Evolutionary conservation across 495 filamentous ascomycete species (phyloP), one percentile per base, ranked within the genome.

Genomic region (Lepidopterella palustris): DNA sequence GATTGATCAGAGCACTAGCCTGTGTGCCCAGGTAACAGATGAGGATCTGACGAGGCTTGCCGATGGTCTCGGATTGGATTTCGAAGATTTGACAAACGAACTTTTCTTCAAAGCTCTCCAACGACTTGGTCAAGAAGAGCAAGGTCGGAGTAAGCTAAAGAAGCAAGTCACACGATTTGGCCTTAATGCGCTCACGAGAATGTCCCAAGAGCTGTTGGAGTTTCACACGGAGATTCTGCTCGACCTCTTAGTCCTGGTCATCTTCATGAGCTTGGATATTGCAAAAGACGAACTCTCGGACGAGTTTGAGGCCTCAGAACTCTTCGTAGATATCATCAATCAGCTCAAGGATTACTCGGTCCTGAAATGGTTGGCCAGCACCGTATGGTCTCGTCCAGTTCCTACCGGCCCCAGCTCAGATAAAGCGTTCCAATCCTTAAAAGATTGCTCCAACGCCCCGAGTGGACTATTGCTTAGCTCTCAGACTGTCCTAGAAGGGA

Each of bases 251-350:
- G 76, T 91, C n/a, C 75, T 97, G 4, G 78, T 93, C 10, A 78
- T 91, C 18, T 88, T 96, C 62, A 82, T 97, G 70, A 87, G 89
- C 66, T 82, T 82, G 45, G 91, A 92, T 62, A 79, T 86, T 29
- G 82, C 92, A 50, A 79, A 81, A 63, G 80, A 82, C 27, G 84
- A 87, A 26, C 79, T 82, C 13, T 80, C 84, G 1, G 78, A 82
- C n/a, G 73, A 76, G 13, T 87, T 92, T 58, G 82, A 90, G 61
- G 79, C 86, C 23, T 79, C 82, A 20, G 73, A 78, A 4, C 71
- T 96, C 0, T 97, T 87, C 67, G 74, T 76, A 27, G 80, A 81
- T 9, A 70, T 96, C 9, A 71, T 95, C 4, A 72, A 77, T 31
- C 77, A 84, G 53, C 77, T 97, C 15, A 80, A 82, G 32, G 82